phyloP scores from a whole-genome alignment of 225 moss, liverwort and hornwort genomes.

The Physcomitrium patens region DNA sequence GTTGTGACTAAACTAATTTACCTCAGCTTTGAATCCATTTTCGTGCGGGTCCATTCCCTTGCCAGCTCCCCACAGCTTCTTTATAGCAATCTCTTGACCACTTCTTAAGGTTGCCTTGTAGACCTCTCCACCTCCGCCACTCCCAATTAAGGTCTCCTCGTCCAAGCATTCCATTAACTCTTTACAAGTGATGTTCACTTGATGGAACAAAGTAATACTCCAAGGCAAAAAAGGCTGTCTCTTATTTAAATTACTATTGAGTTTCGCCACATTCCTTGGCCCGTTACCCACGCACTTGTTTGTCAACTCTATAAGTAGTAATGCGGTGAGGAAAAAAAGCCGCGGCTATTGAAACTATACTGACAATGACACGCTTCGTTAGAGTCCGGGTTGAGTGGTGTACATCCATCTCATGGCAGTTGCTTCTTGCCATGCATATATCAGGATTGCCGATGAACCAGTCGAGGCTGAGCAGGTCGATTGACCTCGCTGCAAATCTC shows the following conservation, averaged over 20 bases:
- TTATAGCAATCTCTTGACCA: slow-evolving; percentile 54
- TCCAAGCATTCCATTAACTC: slow-evolving; percentile 51
- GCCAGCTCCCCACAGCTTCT: slow-evolving; percentile 49
- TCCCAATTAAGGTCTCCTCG: slow-evolving; percentile 46
- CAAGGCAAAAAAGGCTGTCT: slow-evolving; percentile 24
- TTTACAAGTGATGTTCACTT: slow-evolving; percentile 24
- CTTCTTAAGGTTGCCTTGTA: slow-evolving; percentile 31
- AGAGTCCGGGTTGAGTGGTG: neutral
- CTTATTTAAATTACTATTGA: neutral
- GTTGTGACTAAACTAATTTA: neutral
- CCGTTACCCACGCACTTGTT: slow-evolving; percentile 14
- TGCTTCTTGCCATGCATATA: slow-evolving; percentile 6
- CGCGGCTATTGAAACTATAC: neutral
- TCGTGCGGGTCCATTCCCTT: slow-evolving; percentile 45
- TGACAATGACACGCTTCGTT: neutral
- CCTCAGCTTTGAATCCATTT: slow-evolving; percentile 66
- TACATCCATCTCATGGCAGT: slow-evolving; percentile 4
- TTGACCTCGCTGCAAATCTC: neutral
- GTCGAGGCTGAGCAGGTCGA: slow-evolving; percentile 3
- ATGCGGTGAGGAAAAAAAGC: neutral
- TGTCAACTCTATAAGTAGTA: neutral
- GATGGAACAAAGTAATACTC: slow-evolving; percentile 50
- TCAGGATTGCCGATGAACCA: slow-evolving; percentile 48
- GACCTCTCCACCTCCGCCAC: slow-evolving; percentile 56
- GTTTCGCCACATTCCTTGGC: neutral